Evolutionary conservation across 2,329 filamentous ascomycete genomes (phyloP).

Genomic region (Aspergillus jensenii): DNA sequence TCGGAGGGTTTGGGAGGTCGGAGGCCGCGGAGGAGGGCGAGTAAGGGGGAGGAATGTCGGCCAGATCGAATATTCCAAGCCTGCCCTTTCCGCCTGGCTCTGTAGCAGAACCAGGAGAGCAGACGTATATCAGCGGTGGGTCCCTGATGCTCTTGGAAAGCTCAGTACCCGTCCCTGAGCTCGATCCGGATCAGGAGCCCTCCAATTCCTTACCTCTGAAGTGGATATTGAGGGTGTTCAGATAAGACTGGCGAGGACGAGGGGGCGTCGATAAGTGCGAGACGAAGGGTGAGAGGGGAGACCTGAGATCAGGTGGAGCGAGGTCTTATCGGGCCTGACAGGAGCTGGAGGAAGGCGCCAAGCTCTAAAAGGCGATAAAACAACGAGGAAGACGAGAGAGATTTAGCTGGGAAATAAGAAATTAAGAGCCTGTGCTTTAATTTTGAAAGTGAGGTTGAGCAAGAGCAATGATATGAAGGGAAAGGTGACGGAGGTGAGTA

Average conservation of each 20-base stretch:
- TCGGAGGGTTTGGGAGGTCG: conserved; percentile 65
- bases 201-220: conserved; percentile 11
- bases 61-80: conserved; percentile 65
- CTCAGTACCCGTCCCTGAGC: conserved; percentile 16
- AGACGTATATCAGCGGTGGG: conserved; percentile 37
- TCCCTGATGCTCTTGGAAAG: conserved; percentile 28
- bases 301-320: conserved; percentile 12
- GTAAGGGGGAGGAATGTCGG: conserved; percentile 63
- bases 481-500: not conserved
- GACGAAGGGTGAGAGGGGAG: conserved; percentile 7
- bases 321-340: conserved; percentile 22
- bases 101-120: conserved; percentile 45
- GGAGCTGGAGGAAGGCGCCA: conserved; percentile 11
- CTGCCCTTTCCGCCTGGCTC: conserved; percentile 45
- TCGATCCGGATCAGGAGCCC: conserved; percentile 10
- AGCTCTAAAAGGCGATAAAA: conserved; percentile 10
- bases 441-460: not conserved
- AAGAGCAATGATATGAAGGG: not conserved
- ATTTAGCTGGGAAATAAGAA: not conserved
- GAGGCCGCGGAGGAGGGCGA: conserved; percentile 62
- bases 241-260: not conserved
- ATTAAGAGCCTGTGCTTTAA: not conserved
- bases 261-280: not conserved
- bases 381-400: not conserved
- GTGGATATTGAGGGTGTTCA: not conserved